Percentiles rank a stretch among this genome's conserved stretches.
Evolutionary conservation across 2,329 filamentous ascomycete genomes (phyloP).

Genomic region (Aspergillus terreus): DNA sequence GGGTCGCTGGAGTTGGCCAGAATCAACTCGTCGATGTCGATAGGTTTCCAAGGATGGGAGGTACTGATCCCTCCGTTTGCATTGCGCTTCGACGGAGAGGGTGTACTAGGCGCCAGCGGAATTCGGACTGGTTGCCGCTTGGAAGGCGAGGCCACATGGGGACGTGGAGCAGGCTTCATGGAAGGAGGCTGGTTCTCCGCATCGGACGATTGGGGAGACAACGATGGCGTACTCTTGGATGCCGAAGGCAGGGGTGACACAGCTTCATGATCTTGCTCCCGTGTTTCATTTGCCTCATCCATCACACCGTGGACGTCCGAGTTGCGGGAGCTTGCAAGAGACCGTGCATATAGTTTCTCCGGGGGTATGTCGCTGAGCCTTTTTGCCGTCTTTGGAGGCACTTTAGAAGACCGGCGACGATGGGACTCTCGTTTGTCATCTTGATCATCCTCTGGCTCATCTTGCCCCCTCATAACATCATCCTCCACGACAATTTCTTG

Average conservation of each 20-base stretch:
- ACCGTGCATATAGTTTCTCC: constrained; percentile 32
- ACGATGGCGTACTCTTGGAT: constrained; percentile 55
- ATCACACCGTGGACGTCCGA: constrained; percentile 12
- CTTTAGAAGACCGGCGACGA: constrained; percentile 22
- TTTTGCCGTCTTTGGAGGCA: constrained; percentile 34
- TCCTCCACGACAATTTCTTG: neutral
- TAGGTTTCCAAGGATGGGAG: constrained; percentile 63
- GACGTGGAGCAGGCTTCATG: constrained; percentile 51
- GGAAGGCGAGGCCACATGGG: constrained; percentile 31
- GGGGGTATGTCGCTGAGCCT: constrained; percentile 36
- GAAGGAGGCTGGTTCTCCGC: constrained; percentile 76
- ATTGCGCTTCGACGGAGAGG: constrained; percentile 62
- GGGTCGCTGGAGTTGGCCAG: constrained; percentile 33
- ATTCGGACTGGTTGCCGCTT: constrained; percentile 36
- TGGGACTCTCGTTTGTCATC: constrained; percentile 13
- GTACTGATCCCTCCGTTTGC: constrained; percentile 53
- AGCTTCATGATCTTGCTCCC: constrained; percentile 6
- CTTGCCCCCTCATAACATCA: constrained; percentile 12
- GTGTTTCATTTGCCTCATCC: constrained; percentile 6
- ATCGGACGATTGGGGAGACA: constrained; percentile 72
- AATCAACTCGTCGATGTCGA: constrained; percentile 68
- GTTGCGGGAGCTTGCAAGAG: constrained; percentile 23
- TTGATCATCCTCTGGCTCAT: constrained; percentile 14
- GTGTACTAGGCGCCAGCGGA: constrained; percentile 42
- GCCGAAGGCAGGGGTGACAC: constrained; percentile 26